Conservation (phyloP, 495 filamentous ascomycete genomes). For the Melanomma pulvis-pyrius region DNA sequence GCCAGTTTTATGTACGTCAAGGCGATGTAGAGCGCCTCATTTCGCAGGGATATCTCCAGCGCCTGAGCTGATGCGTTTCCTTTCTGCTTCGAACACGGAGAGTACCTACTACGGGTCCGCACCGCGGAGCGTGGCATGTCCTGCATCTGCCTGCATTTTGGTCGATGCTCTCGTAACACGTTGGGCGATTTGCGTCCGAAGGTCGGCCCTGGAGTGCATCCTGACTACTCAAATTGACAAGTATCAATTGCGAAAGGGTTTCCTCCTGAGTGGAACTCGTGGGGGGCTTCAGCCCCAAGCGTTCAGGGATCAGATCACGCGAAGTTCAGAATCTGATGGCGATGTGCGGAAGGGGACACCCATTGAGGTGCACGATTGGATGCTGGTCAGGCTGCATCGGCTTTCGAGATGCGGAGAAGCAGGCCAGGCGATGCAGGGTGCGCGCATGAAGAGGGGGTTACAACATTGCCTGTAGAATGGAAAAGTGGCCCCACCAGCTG, state of each 20-base stretch:
- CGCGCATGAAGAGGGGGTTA: not conserved
- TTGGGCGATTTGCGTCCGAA: not conserved
- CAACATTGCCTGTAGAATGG: too few relatives aligned
- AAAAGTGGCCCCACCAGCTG: too few relatives aligned
- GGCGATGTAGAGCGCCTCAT: slow-evolving; percentile 96
- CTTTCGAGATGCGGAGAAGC: slow-evolving; percentile 24
- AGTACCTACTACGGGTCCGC: not conserved
- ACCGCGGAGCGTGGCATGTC: not conserved
- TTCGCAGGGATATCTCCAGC: slow-evolving; percentile 94
- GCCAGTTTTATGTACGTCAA: slow-evolving; percentile 95
- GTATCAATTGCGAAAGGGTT: not conserved
- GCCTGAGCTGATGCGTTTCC: slow-evolving; percentile 66
- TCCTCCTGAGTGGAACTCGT: not conserved
- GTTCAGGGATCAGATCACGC: slow-evolving; percentile 14
- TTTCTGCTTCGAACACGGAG: not conserved
- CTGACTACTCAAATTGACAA: not conserved
- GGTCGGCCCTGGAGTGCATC: not conserved
- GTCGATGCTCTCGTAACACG: not conserved
- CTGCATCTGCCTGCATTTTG: not conserved
- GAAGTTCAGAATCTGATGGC: slow-evolving; percentile 12
- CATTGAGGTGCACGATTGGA: not conserved
- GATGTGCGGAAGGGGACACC: not conserved
- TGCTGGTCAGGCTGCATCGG: not conserved
- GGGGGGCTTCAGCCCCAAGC: not conserved
- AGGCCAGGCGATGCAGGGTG: not conserved